Percentiles rank a stretch among this genome's conserved stretches.
Conservation (phyloP, 176 grass and related monocot species). For the Phoenix roebelenii region DNA sequence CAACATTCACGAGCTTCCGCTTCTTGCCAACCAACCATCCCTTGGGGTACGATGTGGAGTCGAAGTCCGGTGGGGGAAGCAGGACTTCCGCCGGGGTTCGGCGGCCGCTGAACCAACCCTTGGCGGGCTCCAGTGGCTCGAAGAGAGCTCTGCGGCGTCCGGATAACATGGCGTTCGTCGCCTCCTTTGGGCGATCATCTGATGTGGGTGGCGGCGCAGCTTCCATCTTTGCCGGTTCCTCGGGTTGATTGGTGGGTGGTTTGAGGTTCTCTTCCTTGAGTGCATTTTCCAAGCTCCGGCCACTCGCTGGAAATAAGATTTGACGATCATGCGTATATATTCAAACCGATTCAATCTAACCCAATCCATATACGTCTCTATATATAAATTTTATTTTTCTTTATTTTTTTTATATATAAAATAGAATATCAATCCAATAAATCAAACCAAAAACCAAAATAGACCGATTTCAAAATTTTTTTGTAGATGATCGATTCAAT, state of each 20-base stretch:
- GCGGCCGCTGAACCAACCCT: constrained; percentile 11
- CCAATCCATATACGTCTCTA: too few relatives aligned
- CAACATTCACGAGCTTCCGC: constrained; percentile 92
- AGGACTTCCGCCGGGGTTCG: constrained; percentile 40
- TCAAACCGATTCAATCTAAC: too few relatives aligned
- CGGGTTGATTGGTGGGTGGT: neutral
- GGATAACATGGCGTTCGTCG: constrained; percentile 43
- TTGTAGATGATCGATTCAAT: too few relatives aligned
- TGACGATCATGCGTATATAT: too few relatives aligned
- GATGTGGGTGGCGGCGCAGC: neutral
- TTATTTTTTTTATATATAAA: too few relatives aligned
- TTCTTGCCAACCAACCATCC: constrained; percentile 97
- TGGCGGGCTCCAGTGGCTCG: constrained; percentile 62
- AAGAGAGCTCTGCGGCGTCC: constrained; percentile 81
- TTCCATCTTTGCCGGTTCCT: constrained; percentile 18
- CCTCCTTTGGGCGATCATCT: constrained; percentile 22
- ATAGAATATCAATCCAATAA: too few relatives aligned
- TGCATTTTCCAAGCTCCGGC: constrained; percentile 49
- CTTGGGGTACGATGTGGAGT: constrained; percentile 64
- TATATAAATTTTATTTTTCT: too few relatives aligned
- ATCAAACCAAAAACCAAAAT: too few relatives aligned
- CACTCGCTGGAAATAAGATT: constrained; percentile 34
- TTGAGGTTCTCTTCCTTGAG: constrained; percentile 22
- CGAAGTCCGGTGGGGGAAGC: constrained; percentile 94
- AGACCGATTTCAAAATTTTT: too few relatives aligned